Evolutionary conservation across 805 yeast genomes (phyloP).

Genomic region (Yarrowia bubula): DNA sequence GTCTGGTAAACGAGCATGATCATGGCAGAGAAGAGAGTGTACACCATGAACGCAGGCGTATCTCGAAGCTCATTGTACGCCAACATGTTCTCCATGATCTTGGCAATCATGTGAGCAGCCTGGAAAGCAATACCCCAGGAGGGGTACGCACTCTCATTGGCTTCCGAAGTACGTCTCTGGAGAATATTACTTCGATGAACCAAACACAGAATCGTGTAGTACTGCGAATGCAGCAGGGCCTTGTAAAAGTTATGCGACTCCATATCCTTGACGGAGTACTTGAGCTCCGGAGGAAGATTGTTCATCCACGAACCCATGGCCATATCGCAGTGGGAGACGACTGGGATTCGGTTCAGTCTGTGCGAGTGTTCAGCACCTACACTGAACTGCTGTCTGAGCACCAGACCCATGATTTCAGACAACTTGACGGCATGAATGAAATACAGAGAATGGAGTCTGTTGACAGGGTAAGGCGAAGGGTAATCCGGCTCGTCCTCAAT

Average conservation of each 20-base stretch:
- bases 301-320: slow-evolving; percentile 76
- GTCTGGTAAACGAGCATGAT: slow-evolving; percentile 72
- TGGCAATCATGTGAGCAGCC: slow-evolving; percentile 72
- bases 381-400: slow-evolving; percentile 65
- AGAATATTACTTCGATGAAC: slow-evolving; percentile 66
- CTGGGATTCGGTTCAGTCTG: slow-evolving; percentile 46
- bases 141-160: slow-evolving; percentile 45
- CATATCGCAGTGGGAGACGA: slow-evolving; percentile 64
- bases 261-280: slow-evolving; percentile 57
- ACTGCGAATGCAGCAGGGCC: slow-evolving; percentile 62
- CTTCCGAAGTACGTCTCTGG: slow-evolving; percentile 35
- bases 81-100: slow-evolving; percentile 56
- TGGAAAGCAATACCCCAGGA: slow-evolving; percentile 82
- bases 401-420: slow-evolving; percentile 68
- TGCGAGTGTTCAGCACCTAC: slow-evolving; percentile 60
- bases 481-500: slow-evolving; percentile 50
- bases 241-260: slow-evolving; percentile 55
- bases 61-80: slow-evolving; percentile 50
- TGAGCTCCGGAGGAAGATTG: slow-evolving; percentile 59
- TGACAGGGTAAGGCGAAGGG: slow-evolving; percentile 44
- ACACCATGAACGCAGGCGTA: slow-evolving; percentile 60
- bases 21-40: slow-evolving; percentile 60
- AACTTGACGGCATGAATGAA: slow-evolving; percentile 64
- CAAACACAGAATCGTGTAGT: slow-evolving; percentile 68
- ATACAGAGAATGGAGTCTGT: slow-evolving; percentile 52